Conservation (phyloP, 2,329 filamentous ascomycete species). For the Xylaria sp. region DNA sequence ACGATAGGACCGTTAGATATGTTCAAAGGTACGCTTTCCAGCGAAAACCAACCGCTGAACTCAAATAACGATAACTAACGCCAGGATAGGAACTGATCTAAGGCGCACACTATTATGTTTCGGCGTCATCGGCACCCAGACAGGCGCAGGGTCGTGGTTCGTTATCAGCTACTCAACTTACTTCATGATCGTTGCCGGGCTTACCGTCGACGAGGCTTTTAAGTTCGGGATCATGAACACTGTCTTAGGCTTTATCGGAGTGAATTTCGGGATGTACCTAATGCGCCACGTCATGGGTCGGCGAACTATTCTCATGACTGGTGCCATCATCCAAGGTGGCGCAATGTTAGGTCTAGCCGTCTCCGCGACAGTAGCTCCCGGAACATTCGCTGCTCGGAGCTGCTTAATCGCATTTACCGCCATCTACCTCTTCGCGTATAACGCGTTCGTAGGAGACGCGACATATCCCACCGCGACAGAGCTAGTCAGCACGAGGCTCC, state of each 20-base stretch:
- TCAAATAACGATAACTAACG: background rate
- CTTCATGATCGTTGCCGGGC: constrained; percentile 58
- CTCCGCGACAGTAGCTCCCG: constrained; percentile 44
- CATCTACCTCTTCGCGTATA: constrained; percentile 53
- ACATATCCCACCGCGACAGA: constrained; percentile 58
- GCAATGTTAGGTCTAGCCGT: constrained; percentile 59
- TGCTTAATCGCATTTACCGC: constrained; percentile 53
- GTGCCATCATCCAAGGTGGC: constrained; percentile 56
- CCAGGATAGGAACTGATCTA: constrained; percentile 55
- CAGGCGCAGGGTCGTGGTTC: constrained; percentile 60
- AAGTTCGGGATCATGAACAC: constrained; percentile 62
- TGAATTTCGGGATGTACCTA: constrained; percentile 61
- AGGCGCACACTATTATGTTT: constrained; percentile 63
- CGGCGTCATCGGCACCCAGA: constrained; percentile 59
- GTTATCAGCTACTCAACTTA: constrained; percentile 63
- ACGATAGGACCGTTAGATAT: constrained; percentile 53
- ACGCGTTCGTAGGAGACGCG: constrained; percentile 55
- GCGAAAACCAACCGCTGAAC: background rate
- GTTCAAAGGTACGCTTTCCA: constrained; percentile 47
- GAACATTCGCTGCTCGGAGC: constrained; percentile 48
- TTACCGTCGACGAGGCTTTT: constrained; percentile 58
- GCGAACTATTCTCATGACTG: constrained; percentile 60
- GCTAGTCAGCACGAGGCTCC: constrained; percentile 57
- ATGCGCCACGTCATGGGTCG: constrained; percentile 61
- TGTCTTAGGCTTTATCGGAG: constrained; percentile 60